Evolutionary conservation across 1,284 basidiomycete species (phyloP).

Genomic region (Sporisorium graminicola): DNA sequence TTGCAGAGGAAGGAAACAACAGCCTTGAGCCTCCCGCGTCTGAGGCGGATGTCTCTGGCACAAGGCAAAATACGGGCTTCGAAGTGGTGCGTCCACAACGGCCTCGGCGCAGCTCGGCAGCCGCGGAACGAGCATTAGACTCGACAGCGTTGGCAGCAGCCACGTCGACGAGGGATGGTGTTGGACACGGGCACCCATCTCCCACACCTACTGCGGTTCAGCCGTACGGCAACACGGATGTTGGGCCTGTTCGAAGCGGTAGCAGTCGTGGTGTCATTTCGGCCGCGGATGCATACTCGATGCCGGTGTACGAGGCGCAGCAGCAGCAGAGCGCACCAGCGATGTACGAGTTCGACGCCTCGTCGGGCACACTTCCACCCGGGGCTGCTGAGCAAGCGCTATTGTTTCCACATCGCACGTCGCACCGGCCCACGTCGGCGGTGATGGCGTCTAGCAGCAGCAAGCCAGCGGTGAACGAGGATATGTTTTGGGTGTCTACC

Average conservation of each 20-base stretch:
- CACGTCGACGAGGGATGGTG: conserved; percentile 3
- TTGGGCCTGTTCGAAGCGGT: neutral
- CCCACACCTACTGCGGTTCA: conserved; percentile 21
- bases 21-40: conserved; percentile 48
- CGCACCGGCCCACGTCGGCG: conserved; percentile 3
- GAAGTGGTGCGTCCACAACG: conserved; percentile 55
- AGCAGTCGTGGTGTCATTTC: conserved; percentile 16
- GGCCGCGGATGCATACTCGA: conserved; percentile 36
- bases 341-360: conserved; percentile 24
- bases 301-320: conserved; percentile 7
- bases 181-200: conserved; percentile 10
- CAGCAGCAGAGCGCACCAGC: neutral
- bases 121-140: conserved; percentile 29
- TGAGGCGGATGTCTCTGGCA: conserved; percentile 32
- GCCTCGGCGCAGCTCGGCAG: conserved; percentile 26
- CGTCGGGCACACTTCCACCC: conserved; percentile 40
- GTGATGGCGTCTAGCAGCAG: conserved; percentile 4
- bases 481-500: conserved; percentile 48
- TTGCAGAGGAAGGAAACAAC: conserved; percentile 25
- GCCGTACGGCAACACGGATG: neutral
- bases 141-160: conserved; percentile 37
- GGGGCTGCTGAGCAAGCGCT: conserved; percentile 43
- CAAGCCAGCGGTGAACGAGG: conserved; percentile 35
- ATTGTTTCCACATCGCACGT: conserved; percentile 25
- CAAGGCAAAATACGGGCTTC: conserved; percentile 37